phyloP scores from a whole-genome alignment of 805 yeast species.

The Barnettozyma botsteinii region DNA sequence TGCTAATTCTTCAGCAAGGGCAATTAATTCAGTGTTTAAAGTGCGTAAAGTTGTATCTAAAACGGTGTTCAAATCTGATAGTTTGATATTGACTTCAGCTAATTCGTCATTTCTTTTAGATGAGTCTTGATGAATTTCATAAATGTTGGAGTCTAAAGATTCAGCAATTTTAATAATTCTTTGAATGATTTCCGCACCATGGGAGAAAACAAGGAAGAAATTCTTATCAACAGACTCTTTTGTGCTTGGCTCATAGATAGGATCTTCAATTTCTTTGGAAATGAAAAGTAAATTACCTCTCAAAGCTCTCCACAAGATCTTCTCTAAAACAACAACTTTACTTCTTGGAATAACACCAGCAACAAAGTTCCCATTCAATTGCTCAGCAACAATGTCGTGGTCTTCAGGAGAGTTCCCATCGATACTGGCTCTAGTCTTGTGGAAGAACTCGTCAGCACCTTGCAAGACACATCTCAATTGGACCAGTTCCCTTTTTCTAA shows the following conservation, averaged over 20 bases:
- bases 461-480: slow-evolving; percentile 53
- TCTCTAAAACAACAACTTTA: slow-evolving; percentile 65
- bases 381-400: slow-evolving; percentile 1
- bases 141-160: slow-evolving; percentile 82
- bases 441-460: slow-evolving; percentile 45
- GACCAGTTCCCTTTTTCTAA: slow-evolving; percentile 55
- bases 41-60: slow-evolving; percentile 61
- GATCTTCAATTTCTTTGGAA: slow-evolving; percentile 65
- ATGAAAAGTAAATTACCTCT: slow-evolving; percentile 87
- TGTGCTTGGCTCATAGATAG: slow-evolving; percentile 60
- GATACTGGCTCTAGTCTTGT: slow-evolving; percentile 18
- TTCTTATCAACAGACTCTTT: slow-evolving; percentile 60
- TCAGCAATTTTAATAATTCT: slow-evolving; percentile 83
- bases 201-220: slow-evolving; percentile 85
- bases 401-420: slow-evolving; percentile 4
- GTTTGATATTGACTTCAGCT: slow-evolving; percentile 51
- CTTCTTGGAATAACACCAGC: slow-evolving; percentile 80
- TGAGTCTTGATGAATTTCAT: slow-evolving; percentile 42
- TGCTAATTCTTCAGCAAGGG: slow-evolving; percentile 67
- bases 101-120: slow-evolving; percentile 62
- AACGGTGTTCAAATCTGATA: slow-evolving; percentile 59
- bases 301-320: slow-evolving; percentile 86
- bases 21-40: slow-evolving; percentile 68
- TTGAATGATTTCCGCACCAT: slow-evolving; percentile 69
- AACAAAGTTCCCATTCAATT: slow-evolving; percentile 39